Percentiles rank a stretch among this genome's conserved stretches.
Evolutionary conservation across 2,329 filamentous ascomycete species (phyloP).

Genomic region (Venturia carpophila): DNA sequence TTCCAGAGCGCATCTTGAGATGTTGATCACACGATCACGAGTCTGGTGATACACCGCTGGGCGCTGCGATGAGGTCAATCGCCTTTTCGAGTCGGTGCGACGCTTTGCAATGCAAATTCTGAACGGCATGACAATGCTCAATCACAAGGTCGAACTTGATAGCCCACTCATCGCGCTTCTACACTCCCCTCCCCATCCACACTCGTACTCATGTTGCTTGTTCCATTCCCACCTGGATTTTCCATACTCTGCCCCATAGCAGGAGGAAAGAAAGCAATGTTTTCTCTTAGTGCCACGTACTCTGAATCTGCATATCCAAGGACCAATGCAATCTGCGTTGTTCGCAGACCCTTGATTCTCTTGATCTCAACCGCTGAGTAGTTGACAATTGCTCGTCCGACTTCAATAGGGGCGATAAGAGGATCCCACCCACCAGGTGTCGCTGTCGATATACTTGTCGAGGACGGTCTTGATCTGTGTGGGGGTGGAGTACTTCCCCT

Average conservation of each 20-base stretch:
- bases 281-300: conserved; percentile 83
- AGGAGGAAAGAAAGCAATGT: conserved; percentile 64
- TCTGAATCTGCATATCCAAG: conserved; percentile 92
- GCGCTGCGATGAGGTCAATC: too few species aligned
- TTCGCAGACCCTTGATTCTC: conserved; percentile 76
- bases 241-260: conserved; percentile 22
- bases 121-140: not conserved
- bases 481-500: not conserved
- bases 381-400: conserved; percentile 85
- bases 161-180: not conserved
- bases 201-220: not conserved
- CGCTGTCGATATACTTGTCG: not conserved
- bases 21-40: too few species aligned
- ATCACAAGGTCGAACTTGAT: not conserved
- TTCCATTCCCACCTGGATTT: not conserved
- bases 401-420: conserved; percentile 48
- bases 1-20: too few species aligned
- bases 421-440: conserved; percentile 25
- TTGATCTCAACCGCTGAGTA: conserved; percentile 81
- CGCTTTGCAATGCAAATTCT: too few species aligned
- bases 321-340: conserved; percentile 68
- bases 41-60: too few species aligned
- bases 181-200: conserved; percentile 12
- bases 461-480: not conserved
- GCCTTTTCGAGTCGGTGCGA: too few species aligned